Evolutionary conservation across 2,329 filamentous ascomycete genomes (phyloP).

Genomic region (Colletotrichum chlorophyti): DNA sequence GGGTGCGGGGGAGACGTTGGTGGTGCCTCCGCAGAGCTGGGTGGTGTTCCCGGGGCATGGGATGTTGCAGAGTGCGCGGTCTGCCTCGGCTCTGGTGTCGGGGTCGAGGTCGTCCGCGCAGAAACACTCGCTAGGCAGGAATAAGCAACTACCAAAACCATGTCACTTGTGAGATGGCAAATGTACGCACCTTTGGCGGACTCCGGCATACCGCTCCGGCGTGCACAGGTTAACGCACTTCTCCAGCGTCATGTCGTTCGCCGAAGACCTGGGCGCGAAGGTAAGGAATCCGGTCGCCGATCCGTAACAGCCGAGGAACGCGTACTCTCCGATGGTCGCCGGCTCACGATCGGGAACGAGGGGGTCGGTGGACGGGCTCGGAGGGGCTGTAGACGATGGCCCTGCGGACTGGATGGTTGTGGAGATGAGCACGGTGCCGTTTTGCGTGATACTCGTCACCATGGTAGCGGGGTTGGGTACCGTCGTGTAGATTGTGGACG

Average conservation of each 20-base stretch:
- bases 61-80: slow-evolving; percentile 41
- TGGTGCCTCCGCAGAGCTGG: slow-evolving; percentile 50
- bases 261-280: slow-evolving; percentile 40
- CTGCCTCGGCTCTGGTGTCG: slow-evolving; percentile 43
- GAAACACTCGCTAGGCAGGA: slow-evolving; percentile 43
- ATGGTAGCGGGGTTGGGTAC: slow-evolving; percentile 31
- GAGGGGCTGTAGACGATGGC: slow-evolving; percentile 3
- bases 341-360: slow-evolving; percentile 38
- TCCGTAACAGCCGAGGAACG: slow-evolving; percentile 50
- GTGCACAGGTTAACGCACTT: slow-evolving; percentile 46
- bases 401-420: slow-evolving; percentile 8
- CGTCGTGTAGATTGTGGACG: slow-evolving; percentile 36
- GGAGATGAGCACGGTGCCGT: slow-evolving; percentile 11
- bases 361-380: slow-evolving; percentile 21
- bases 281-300: slow-evolving; percentile 43
- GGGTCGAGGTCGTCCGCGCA: slow-evolving; percentile 50
- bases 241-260: slow-evolving; percentile 46
- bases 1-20: slow-evolving; percentile 16
- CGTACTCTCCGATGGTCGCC: slow-evolving; percentile 38
- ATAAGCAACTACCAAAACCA: not conserved
- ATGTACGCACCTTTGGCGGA: slow-evolving; percentile 39
- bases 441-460: not conserved
- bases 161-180: not conserved
- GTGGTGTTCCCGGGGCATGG: slow-evolving; percentile 48
- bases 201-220: slow-evolving; percentile 45